Conservation (phyloP, 1,139 yeast species). For the Yamadazyma pseudoaaseri region DNA sequence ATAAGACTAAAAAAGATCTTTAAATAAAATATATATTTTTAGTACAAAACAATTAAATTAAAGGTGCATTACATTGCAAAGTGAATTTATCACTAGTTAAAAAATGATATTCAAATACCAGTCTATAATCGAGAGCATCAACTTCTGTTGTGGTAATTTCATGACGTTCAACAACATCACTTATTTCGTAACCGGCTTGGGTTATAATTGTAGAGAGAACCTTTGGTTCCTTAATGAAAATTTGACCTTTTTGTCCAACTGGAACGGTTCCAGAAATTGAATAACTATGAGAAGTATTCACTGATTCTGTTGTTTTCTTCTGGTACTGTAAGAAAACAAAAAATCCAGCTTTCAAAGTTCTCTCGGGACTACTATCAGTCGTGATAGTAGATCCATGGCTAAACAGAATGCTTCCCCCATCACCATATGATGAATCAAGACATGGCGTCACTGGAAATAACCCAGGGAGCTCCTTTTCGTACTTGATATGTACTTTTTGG, state of each 20-base stretch:
- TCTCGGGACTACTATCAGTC: constrained; percentile 6
- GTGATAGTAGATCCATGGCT: constrained; percentile 9
- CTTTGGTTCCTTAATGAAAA: constrained; percentile 12
- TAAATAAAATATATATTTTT: constrained; percentile 12
- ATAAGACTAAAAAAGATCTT: constrained; percentile 30
- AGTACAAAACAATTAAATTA: constrained; percentile 2
- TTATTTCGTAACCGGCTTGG: constrained; percentile 6
- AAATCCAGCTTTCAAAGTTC: constrained; percentile 6
- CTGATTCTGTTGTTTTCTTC: constrained; percentile 2
- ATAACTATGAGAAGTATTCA: constrained; percentile 5
- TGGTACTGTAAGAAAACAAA: constrained; percentile 7
- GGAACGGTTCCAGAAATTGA: constrained; percentile 12
- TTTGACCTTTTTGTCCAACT: constrained; percentile 12
- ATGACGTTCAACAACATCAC: constrained; percentile 2
- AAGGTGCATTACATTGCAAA: constrained; percentile 7
- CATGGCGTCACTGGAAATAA: constrained; percentile 15
- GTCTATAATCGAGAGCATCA: constrained; percentile 7
- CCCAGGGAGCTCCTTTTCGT: constrained; percentile 6
- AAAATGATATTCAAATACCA: constrained; percentile 11
- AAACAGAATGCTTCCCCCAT: constrained; percentile 14
- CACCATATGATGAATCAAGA: constrained; percentile 13
- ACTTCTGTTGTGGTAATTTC: constrained; percentile 3
- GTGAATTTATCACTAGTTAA: constrained; percentile 7
- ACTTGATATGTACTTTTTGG: constrained; percentile 8
- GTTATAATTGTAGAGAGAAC: constrained; percentile 9